These are phyloP conservation scores for Cutaneotrichosporon sp. DNA, from an alignment of 1,284 basidiomycete genomes.

Conservation along the genomic window DNA sequence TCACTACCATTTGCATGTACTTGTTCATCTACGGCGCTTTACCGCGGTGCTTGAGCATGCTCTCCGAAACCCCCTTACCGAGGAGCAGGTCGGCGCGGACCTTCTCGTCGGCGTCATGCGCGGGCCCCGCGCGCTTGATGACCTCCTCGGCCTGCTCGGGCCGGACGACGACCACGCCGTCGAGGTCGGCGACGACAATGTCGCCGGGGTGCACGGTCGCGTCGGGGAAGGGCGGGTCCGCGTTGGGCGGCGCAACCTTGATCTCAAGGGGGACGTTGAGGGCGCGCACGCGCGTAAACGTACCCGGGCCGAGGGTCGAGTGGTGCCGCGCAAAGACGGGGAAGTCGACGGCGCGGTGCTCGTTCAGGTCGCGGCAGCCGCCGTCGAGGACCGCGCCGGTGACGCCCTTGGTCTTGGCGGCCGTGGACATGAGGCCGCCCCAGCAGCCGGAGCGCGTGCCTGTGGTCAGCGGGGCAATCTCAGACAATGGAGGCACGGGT, in stretches of 20 bases:
- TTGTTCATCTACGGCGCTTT: constrained; percentile 20
- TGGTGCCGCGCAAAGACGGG: constrained; percentile 43
- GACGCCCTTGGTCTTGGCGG: constrained; percentile 52
- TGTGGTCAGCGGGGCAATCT: constrained; percentile 14
- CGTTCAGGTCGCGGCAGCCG: constrained; percentile 54
- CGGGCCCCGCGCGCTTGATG: constrained; percentile 63
- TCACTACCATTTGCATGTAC: constrained; percentile 5
- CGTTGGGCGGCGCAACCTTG: constrained; percentile 21
- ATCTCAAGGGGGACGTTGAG: constrained; percentile 75
- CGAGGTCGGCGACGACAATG: constrained; percentile 79
- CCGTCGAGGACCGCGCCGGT: constrained; percentile 56
- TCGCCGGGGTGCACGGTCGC: constrained; percentile 74
- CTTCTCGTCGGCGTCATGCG: constrained; percentile 67
- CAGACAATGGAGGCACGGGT: too few relatives aligned
- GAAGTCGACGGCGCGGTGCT: constrained; percentile 53
- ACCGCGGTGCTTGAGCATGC: constrained; percentile 64
- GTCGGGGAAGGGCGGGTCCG: constrained; percentile 48
- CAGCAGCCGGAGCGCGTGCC: constrained; percentile 43
- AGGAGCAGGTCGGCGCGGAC: constrained; percentile 75
- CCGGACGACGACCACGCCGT: constrained; percentile 87
- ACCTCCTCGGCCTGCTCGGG: constrained; percentile 62
- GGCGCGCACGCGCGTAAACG: constrained; percentile 80
- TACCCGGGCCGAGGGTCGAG: constrained; percentile 70
- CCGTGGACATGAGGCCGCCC: constrained; percentile 57
- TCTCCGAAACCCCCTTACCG: constrained; percentile 71